Base-by-base conservation (phyloP, 192 early-diverging fungal species). In the Phlyctochytrium arcticum region DNA sequence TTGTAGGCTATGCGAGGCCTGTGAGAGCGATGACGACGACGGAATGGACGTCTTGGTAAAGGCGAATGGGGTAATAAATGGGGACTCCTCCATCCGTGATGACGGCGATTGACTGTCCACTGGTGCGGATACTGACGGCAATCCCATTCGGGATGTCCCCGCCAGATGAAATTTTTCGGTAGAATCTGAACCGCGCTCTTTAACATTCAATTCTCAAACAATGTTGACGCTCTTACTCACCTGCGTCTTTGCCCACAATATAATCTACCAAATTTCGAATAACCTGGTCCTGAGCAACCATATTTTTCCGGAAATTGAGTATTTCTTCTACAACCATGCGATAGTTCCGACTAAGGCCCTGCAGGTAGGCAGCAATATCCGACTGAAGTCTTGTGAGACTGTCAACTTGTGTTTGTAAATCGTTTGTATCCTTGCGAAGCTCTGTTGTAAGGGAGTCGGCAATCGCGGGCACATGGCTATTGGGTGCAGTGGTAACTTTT, bases 31-130 rank as follows among this genome's bases (percentile, higher is more conserved):
- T 3, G 62, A 35, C 6, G 48, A 24, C 37, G 61, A n/a, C 24
- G 69, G 47, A 23, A 37, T 69, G 6, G 74, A 48, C 49, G 66
- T 59, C n/a, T 72, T 71, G 6, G 78, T 66, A 48, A 80, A 62
- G 4, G 61, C 49, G 27, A 62, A 80, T 46, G 29, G 56, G 60
- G 36, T 71, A 56, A 30, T 70, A 34, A 21, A 44, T 0, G 39
- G 39, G 12, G 39, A 44, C 15, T 19, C 21, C 39, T 44, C n/a
- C 39, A 19, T 44, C 39, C n/a, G n/a, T n/a, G n/a, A n/a, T n/a
- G n/a, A n/a, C n/a, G 39, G 39, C 39, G 15, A 44, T 19, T 12
- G 39, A 2, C n/a, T n/a, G 39, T 12, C 2, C 39, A 19, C 39
- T 44, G 12, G 15, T 0, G 39, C 39, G 2, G 39, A 44, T 0